Evolutionary conservation across 2,329 filamentous ascomycete species (phyloP), one percentile per base, ranked within the genome.

Genomic region (Coniochaeta prunicola): DNA sequence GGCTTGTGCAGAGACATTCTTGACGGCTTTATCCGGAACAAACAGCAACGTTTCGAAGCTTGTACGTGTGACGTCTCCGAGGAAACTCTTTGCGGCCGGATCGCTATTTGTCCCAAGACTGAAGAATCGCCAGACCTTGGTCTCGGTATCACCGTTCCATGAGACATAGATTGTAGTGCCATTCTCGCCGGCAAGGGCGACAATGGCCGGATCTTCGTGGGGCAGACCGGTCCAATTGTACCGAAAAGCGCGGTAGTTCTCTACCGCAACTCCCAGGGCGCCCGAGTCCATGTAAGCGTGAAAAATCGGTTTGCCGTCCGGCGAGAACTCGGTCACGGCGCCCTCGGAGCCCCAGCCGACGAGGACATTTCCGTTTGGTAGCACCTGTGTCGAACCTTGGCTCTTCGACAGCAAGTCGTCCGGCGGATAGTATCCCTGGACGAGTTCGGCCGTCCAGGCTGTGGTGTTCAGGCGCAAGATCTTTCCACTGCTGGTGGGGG

Each of bases 331-430:
- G 7, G 77, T 81, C 24, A 78, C 64, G 2, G 76, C 76, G 0
- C 77, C 77, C 19, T 76, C 74, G 0, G 74, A 76, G 4, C 83
- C 82, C 82, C 82, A 86, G 61, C 81, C 80, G 34, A 86, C 77
- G 45, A 86, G 70, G 7, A 77, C 76, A 59, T 83, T 80, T 34
- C 79, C 79, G 57, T 78, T 77, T 0, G 79, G 75, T 0, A 86
- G 73, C 6, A 82, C 64, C 62, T 87, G 83, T 33, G 80, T 77
- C n/a, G 71, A 76, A 7, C 75, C 74, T 60, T 78, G 76, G 17
- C 60, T 61, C 42, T 62, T 63, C 24, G 64, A 62, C 13, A 64
- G 45, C 5, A 64, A 53, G 2, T 56, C 57, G 31, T 62, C 74
- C 2, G 79, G 79, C 1, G 77, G 77, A 56, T 75, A 71, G 66